These are phyloP conservation scores for Cryptococcus sp. DNA, from an alignment of 1,284 basidiomycete species.

Conservation along the genomic window DNA sequence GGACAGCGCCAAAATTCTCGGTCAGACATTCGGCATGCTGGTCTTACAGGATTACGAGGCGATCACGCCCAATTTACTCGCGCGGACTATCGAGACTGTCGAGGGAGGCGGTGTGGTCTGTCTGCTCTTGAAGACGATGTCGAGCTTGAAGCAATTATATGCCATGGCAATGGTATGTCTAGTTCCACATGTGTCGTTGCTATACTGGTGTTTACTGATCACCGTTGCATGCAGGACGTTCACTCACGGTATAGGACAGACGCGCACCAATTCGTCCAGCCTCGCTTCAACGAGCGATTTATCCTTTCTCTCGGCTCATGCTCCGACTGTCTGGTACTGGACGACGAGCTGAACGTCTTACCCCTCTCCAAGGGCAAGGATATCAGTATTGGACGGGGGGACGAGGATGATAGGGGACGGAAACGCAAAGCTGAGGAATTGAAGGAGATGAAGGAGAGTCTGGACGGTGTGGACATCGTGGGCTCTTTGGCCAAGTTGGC, in stretches of 20 bases:
- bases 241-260: constrained; percentile 90
- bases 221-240: constrained; percentile 67
- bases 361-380: constrained; percentile 97
- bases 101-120: constrained; percentile 95
- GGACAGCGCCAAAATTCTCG: constrained; percentile 92
- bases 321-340: constrained; percentile 86
- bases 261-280: constrained; percentile 83
- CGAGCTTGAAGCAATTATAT: constrained; percentile 88
- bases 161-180: constrained; percentile 89
- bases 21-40: constrained; percentile 97
- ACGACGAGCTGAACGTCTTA: constrained; percentile 97
- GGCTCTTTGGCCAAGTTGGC: constrained; percentile 90
- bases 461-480: constrained; percentile 82
- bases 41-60: constrained; percentile 98
- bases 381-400: constrained; percentile 60
- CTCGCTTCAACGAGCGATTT: constrained; percentile 98
- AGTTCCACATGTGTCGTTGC: background rate
- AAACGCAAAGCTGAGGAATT: constrained; percentile 62
- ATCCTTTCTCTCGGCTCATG: constrained; percentile 90
- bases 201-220: background rate
- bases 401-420: constrained; percentile 48
- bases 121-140: constrained; percentile 92
- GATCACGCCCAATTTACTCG: constrained; percentile 94
- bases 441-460: constrained; percentile 74
- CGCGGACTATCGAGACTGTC: constrained; percentile 96